Percentiles rank a stretch among this genome's conserved stretches.
These are phyloP conservation scores for Dactylellina sp. DNA, from an alignment of 2,329 filamentous ascomycete species.

Conservation along the genomic window DNA sequence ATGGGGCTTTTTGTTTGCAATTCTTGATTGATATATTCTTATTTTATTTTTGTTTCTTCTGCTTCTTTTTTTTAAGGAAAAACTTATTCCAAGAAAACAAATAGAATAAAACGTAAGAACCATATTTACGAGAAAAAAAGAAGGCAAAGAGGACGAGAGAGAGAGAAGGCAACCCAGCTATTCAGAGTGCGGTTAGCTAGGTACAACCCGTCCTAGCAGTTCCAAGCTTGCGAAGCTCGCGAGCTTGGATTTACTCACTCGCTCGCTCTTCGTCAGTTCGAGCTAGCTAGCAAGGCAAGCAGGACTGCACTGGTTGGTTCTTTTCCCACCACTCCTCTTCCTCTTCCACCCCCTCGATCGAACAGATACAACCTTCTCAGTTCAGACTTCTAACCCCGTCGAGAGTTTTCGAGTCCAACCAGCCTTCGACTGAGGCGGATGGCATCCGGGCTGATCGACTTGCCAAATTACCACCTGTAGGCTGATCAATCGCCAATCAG, in stretches of 20 bases:
- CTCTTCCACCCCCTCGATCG: background rate
- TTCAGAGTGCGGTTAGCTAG: too few species aligned
- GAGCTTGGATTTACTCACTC: background rate
- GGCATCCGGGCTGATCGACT: slow-evolving; percentile 51
- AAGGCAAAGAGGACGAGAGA: background rate
- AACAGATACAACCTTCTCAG: slow-evolving; percentile 42
- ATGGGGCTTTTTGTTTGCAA: slow-evolving; percentile 5
- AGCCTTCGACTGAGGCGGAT: slow-evolving; percentile 37
- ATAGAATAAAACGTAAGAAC: slow-evolving; percentile 27
- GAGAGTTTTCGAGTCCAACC: too few species aligned
- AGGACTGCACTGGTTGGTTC: background rate
- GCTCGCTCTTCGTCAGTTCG: too few species aligned
- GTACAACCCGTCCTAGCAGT: background rate
- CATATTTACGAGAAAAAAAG: too few species aligned
- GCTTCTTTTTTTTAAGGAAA: too few species aligned
- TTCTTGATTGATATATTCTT: background rate
- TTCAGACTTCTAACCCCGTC: slow-evolving; percentile 27
- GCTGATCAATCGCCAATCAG: slow-evolving; percentile 57
- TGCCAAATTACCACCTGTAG: slow-evolving; percentile 53
- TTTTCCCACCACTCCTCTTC: background rate
- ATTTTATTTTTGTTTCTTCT: background rate
- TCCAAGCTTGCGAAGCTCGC: background rate
- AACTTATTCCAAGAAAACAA: background rate
- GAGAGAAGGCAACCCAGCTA: background rate
- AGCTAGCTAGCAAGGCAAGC: background rate